A percentile compares a stretch with the other conserved stretches of the same genome.
phyloP scores from a whole-genome alignment of 2,329 filamentous ascomycete genomes.

The Bipolaris victoriae region DNA sequence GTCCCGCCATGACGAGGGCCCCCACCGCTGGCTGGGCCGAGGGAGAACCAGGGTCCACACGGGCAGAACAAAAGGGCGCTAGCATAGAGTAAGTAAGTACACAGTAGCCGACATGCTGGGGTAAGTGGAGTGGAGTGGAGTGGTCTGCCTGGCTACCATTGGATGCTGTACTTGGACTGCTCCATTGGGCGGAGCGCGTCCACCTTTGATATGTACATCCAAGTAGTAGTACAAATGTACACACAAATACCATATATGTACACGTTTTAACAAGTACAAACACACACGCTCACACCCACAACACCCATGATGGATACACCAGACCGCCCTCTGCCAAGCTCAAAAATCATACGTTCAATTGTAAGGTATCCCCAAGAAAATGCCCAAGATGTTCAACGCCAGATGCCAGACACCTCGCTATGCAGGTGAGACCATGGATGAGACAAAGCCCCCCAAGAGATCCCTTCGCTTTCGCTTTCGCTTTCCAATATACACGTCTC shows the following conservation, averaged over 20 bases:
- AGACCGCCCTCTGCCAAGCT: background rate
- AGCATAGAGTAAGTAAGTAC: constrained; percentile 13
- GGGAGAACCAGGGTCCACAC: constrained; percentile 12
- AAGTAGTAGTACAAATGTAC: too few species aligned
- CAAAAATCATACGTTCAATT: background rate
- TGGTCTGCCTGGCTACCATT: constrained; percentile 14
- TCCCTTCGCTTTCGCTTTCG: background rate
- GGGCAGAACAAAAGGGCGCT: constrained; percentile 3
- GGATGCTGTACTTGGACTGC: constrained; percentile 2
- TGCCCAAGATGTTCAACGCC: constrained; percentile 28
- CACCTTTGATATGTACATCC: too few species aligned
- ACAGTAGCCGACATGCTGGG: background rate
- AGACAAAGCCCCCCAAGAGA: constrained; percentile 6
- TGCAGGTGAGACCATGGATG: constrained; percentile 35
- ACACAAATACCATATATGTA: too few species aligned
- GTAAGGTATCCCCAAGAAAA: constrained; percentile 15
- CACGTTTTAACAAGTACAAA: too few species aligned
- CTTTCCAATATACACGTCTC: background rate
- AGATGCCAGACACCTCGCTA: constrained; percentile 48
- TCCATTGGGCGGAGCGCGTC: background rate
- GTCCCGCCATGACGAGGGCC: constrained; percentile 12
- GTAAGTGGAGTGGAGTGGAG: background rate
- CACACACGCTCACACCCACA: too few species aligned
- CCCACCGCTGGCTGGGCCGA: constrained; percentile 1
- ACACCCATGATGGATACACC: too few species aligned